phyloP scores from a whole-genome alignment of 495 filamentous ascomycete genomes.

The Tuber borchii region DNA sequence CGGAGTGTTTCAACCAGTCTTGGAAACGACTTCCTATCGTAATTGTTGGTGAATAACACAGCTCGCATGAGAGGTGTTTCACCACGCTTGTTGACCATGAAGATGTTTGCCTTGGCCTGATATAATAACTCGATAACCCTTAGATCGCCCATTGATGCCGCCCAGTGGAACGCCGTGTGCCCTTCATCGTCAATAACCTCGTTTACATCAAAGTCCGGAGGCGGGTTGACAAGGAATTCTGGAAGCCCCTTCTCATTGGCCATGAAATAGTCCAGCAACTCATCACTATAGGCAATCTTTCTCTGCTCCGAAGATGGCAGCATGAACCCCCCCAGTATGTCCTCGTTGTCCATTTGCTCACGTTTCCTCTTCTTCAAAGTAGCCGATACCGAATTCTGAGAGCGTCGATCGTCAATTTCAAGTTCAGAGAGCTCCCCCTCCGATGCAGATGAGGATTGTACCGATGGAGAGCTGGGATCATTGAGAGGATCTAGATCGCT shows the following conservation, averaged over 20 bases:
- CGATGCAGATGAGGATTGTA: constrained; percentile 38
- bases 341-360: constrained; percentile 64
- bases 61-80: constrained; percentile 94
- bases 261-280: constrained; percentile 91
- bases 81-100: constrained; percentile 64
- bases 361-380: constrained; percentile 45
- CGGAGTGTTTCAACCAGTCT: constrained; percentile 70
- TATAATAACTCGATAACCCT: constrained; percentile 81
- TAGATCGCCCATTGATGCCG: constrained; percentile 93
- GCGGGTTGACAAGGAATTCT: constrained; percentile 66
- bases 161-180: constrained; percentile 92
- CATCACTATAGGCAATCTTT: constrained; percentile 82
- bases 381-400: constrained; percentile 52
- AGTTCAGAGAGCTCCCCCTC: constrained; percentile 46
- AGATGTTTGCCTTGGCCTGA: constrained; percentile 62
- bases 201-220: constrained; percentile 75
- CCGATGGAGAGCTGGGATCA: constrained; percentile 36
- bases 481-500: constrained; percentile 43
- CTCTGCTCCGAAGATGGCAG: constrained; percentile 56
- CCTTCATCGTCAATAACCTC: constrained; percentile 80
- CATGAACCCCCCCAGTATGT: constrained; percentile 73
- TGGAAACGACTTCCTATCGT: constrained; percentile 80
- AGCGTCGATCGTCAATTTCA: constrained; percentile 45
- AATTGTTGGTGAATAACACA: constrained; percentile 92
- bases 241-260: constrained; percentile 60